These are phyloP conservation scores for Sideroxylon spinosum DNA, from an alignment of 179 eudicot species.

Conservation along the genomic window DNA sequence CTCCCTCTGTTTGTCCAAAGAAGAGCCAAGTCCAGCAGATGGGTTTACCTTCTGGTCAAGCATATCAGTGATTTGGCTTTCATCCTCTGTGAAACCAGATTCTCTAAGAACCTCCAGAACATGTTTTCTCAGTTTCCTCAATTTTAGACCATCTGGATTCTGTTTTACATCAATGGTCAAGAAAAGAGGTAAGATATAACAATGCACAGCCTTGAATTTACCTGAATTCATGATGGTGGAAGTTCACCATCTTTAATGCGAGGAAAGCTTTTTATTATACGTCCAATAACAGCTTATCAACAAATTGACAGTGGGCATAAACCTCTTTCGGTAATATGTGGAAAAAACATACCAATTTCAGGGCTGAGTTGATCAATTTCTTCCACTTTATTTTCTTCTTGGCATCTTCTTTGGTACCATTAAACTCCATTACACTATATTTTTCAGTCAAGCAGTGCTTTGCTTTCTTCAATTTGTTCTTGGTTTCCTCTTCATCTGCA, in stretches of 20 bases:
- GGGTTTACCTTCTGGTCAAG: conserved; percentile 59
- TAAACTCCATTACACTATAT: conserved; percentile 20
- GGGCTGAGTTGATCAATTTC: conserved; percentile 62
- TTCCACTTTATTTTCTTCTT: conserved; percentile 71
- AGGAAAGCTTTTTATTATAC: neutral
- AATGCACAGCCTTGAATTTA: too few species aligned
- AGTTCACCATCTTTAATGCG: neutral
- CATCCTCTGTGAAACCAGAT: conserved; percentile 44
- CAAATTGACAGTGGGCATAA: neutral
- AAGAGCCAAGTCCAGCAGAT: neutral
- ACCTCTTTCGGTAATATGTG: too few species aligned
- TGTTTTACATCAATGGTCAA: conserved; percentile 25
- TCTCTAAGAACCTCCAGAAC: conserved; percentile 50
- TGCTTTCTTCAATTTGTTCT: conserved; percentile 42
- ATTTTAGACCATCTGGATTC: conserved; percentile 59
- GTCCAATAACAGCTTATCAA: neutral
- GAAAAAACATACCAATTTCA: conserved; percentile 57
- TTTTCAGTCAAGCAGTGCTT: conserved; percentile 29
- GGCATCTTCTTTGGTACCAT: conserved; percentile 23
- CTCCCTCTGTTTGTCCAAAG: neutral
- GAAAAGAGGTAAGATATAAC: neutral
- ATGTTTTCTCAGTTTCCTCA: conserved; percentile 59
- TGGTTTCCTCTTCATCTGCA: conserved; percentile 26
- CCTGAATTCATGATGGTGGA: too few species aligned
- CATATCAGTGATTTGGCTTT: conserved; percentile 29